These are phyloP conservation scores for Lyophyllum atratum DNA, from an alignment of 768 basidiomycete species.

Conservation along the genomic window DNA sequence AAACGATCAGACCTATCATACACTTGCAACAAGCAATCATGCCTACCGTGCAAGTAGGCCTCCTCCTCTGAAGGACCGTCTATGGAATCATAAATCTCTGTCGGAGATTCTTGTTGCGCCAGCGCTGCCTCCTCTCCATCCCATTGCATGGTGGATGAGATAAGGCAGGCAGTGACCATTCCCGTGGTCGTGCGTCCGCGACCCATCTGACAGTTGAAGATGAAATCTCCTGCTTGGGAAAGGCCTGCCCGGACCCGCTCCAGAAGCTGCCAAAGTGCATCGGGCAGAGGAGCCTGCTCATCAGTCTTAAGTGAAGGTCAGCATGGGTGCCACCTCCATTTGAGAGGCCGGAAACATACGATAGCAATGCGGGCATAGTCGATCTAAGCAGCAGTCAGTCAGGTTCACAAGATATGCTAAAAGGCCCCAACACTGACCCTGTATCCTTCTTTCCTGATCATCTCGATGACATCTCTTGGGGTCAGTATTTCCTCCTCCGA, in stretches of 20 bases:
- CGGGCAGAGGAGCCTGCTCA: constrained; percentile 94
- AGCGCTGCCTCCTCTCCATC: constrained; percentile 41
- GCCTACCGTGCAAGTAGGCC: constrained; percentile 80
- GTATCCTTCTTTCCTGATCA: constrained; percentile 77
- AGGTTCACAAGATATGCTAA: neutral
- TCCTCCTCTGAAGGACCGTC: constrained; percentile 88
- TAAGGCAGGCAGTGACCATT: constrained; percentile 88
- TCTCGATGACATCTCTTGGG: constrained; percentile 77
- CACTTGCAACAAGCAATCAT: neutral
- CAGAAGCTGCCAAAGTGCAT: constrained; percentile 77
- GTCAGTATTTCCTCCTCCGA: constrained; percentile 83
- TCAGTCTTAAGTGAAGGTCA: constrained; percentile 67
- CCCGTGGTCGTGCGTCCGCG: constrained; percentile 92
- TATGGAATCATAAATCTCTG: constrained; percentile 62
- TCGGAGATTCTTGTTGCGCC: constrained; percentile 32
- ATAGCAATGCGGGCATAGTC: constrained; percentile 90
- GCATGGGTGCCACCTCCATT: neutral
- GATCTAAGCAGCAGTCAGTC: constrained; percentile 46
- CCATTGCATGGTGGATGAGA: constrained; percentile 75
- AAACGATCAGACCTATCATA: neutral
- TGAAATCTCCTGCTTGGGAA: constrained; percentile 68
- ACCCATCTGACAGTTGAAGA: constrained; percentile 99
- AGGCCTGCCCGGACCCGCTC: constrained; percentile 66
- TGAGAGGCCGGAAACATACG: constrained; percentile 45
- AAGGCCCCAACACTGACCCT: constrained; percentile 49